These are phyloP conservation scores for Rhazya stricta DNA, from an alignment of 257 asterid genomes.

Conservation along the genomic window DNA sequence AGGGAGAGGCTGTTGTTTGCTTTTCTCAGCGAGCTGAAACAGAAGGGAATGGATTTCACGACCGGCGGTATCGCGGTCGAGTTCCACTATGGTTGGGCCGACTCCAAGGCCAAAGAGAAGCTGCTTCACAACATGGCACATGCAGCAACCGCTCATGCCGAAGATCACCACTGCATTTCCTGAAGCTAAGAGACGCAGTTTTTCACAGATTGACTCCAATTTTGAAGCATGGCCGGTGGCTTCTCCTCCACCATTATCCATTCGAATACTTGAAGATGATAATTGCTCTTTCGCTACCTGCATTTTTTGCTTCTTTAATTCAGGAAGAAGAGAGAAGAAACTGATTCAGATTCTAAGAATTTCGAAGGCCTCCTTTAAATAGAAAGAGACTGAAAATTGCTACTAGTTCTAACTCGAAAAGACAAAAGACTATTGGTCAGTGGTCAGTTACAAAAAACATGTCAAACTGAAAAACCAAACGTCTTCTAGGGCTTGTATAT, in stretches of 20 bases:
- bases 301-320: slow-evolving; percentile 27
- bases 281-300: slow-evolving; percentile 48
- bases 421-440: background rate
- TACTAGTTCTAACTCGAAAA: too few species aligned
- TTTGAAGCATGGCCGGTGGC: slow-evolving; percentile 15
- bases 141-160: slow-evolving; percentile 78
- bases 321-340: background rate
- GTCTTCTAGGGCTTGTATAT: background rate
- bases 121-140: slow-evolving; percentile 89
- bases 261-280: slow-evolving; percentile 19
- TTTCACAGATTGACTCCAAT: slow-evolving; percentile 51
- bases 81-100: slow-evolving; percentile 72
- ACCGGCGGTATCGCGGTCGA: slow-evolving; percentile 60
- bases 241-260: slow-evolving; percentile 11
- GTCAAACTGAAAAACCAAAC: slow-evolving; percentile 9
- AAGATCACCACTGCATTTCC: slow-evolving; percentile 82
- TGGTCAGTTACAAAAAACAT: background rate
- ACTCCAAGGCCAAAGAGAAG: slow-evolving; percentile 83
- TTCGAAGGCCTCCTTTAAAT: background rate
- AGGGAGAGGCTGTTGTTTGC: slow-evolving; percentile 45
- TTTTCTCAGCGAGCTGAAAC: slow-evolving; percentile 30
- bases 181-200: slow-evolving; percentile 42
- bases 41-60: slow-evolving; percentile 50
- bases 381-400: background rate
- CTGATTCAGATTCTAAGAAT: background rate